Base-by-base conservation (phyloP, 2,329 filamentous ascomycete species). In the Graphilbum ipis-grandicollis region DNA sequence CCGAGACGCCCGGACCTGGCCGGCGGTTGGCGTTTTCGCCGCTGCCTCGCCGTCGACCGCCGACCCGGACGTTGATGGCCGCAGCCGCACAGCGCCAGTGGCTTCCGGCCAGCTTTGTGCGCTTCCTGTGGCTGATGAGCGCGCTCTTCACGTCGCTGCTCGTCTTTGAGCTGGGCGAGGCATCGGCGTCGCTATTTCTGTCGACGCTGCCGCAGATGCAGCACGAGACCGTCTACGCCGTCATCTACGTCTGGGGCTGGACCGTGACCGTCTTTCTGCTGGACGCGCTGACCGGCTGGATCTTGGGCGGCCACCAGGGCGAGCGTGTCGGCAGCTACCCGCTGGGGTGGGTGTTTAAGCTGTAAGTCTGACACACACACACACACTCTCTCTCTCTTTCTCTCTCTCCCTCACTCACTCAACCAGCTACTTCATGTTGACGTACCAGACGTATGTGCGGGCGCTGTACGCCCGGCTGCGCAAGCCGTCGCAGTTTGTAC, bases 171-270 rank as follows among this genome's bases (percentile, higher is more conserved):
- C 39, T 79, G 44, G 75, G 75, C 50, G 75, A 79, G 52, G 71
- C 71, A 1, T 79, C 79, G 50, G 74, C 74, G 14, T 75, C 79
- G 55, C 68, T 77, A 12, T 79, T 79, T 45, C 59, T 79, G 28
- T 63, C 71, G 29, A 79, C 75, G 1, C 55, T 79, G 39, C 75
- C 75, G 5, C 30, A 34, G 33, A 40, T 45, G 40, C 40, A 37
- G 18, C 75, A 79, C 48, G 66, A 68, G 54, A 78, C 66, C 41
- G 59, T 74, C 43, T 73, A 79, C 50, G 79, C 74, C 0, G 68
- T 79, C 36, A 61, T 76, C 10, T 79, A 79, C 48, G 75, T 79
- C 34, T 79, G 79, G 50, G 75, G 71, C 35, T 79, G 75, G 75
- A 71, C 79, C 9, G 60, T 66, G 22, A 79, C 73, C 2, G 72